phyloP scores from a whole-genome alignment of 768 basidiomycete genomes.

The Tricholoma bakamatsutake region DNA sequence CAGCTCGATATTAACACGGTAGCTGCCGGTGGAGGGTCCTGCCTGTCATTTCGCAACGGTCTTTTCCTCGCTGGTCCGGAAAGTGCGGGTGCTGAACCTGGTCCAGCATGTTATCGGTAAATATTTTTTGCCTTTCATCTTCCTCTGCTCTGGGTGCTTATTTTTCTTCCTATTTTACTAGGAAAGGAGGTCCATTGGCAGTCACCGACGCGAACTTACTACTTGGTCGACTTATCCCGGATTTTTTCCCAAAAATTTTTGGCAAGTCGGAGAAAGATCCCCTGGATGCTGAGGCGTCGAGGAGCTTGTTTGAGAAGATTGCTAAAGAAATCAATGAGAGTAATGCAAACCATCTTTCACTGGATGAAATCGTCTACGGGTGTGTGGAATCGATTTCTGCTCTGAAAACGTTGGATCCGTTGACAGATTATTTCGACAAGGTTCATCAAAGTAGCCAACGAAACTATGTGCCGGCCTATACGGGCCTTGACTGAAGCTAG shows the following conservation, averaged over 20 bases:
- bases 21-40: slow-evolving; percentile 91
- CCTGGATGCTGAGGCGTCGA: slow-evolving; percentile 70
- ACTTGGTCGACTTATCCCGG: slow-evolving; percentile 82
- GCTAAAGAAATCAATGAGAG: slow-evolving; percentile 65
- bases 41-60: slow-evolving; percentile 84
- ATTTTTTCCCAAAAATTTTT: slow-evolving; percentile 94
- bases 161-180: slow-evolving; percentile 19
- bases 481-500: slow-evolving; percentile 86
- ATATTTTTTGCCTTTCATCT: not conserved
- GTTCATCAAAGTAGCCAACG: slow-evolving; percentile 94
- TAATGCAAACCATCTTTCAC: slow-evolving; percentile 48
- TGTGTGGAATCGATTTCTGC: slow-evolving; percentile 24
- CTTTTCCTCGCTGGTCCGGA: slow-evolving; percentile 89
- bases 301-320: slow-evolving; percentile 59
- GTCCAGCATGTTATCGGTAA: slow-evolving; percentile 86
- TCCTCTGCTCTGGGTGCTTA: not conserved
- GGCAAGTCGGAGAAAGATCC: slow-evolving; percentile 84
- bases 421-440: slow-evolving; percentile 30
- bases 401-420: not conserved
- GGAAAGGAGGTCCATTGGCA: slow-evolving; percentile 88
- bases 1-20: slow-evolving; percentile 96
- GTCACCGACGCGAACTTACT: slow-evolving; percentile 92
- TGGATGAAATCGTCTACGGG: slow-evolving; percentile 92
- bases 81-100: slow-evolving; percentile 90
- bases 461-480: slow-evolving; percentile 94